Conservation (phyloP, 2,329 filamentous ascomycete genomes). For the Emmonsiellopsis sp. region DNA sequence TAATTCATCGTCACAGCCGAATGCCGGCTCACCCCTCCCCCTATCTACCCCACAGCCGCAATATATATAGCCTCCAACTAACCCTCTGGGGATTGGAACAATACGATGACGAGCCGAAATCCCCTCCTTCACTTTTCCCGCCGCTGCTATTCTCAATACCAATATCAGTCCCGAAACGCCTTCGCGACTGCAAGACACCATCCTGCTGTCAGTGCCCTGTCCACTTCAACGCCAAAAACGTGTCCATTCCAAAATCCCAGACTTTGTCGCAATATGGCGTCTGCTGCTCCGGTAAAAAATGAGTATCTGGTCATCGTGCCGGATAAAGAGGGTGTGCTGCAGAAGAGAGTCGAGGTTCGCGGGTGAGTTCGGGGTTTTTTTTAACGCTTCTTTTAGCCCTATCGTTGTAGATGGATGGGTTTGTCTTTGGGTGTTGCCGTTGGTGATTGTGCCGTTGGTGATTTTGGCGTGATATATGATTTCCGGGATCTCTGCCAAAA, state of each 20-base stretch:
- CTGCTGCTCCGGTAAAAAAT: conserved; percentile 32
- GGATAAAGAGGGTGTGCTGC: conserved; percentile 52
- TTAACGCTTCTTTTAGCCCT: not conserved
- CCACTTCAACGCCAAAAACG: too few species aligned
- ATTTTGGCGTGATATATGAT: too few species aligned
- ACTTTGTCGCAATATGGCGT: conserved; percentile 2
- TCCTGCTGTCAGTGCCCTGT: not conserved
- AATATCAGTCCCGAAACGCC: not conserved
- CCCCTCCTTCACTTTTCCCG: not conserved
- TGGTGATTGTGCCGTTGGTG: too few species aligned
- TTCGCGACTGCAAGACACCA: not conserved
- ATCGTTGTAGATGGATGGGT: not conserved
- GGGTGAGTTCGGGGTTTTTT: conserved; percentile 18
- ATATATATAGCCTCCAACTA: not conserved
- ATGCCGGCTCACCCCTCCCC: too few species aligned
- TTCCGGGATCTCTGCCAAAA: too few species aligned
- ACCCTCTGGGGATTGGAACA: not conserved
- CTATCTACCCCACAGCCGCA: not conserved
- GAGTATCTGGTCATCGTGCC: conserved; percentile 64
- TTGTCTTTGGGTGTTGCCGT: not conserved
- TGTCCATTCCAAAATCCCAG: not conserved
- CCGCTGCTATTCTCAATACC: not conserved
- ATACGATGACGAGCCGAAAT: not conserved
- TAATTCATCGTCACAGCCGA: too few species aligned
- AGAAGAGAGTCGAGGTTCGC: conserved; percentile 49